A percentile compares a stretch with the other conserved stretches of the same genome.
Conservation (phyloP, 1,284 basidiomycete species). For the Apiotrichum akiyoshidainum region DNA sequence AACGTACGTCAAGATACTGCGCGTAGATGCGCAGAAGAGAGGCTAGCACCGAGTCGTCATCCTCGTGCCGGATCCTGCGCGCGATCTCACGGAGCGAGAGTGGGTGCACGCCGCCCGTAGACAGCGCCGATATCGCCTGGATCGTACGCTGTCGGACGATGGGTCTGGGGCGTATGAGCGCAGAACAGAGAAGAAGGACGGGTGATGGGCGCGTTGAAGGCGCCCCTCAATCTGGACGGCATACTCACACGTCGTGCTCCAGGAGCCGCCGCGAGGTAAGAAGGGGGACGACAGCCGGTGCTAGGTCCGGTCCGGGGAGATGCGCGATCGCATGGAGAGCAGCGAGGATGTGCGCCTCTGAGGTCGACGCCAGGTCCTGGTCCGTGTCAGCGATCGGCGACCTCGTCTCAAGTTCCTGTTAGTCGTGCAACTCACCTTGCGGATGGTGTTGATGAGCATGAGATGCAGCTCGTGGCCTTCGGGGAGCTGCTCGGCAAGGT, state of each 20-base stretch:
- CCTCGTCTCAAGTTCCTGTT: too few species aligned
- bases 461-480: constrained; percentile 39
- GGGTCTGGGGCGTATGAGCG: constrained; percentile 19
- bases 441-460: constrained; percentile 48
- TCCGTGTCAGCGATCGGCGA: neutral
- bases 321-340: constrained; percentile 39
- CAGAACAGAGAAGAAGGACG: too few species aligned
- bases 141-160: constrained; percentile 33
- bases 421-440: constrained; percentile 32
- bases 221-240: neutral
- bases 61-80: constrained; percentile 21
- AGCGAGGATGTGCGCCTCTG: constrained; percentile 30
- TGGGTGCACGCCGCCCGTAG: neutral
- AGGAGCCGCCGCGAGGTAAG: constrained; percentile 28
- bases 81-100: constrained; percentile 8
- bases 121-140: constrained; percentile 28
- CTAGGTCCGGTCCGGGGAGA: constrained; percentile 38
- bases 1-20: constrained; percentile 24
- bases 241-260: constrained; percentile 33
- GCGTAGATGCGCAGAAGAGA: constrained; percentile 22
- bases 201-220: neutral
- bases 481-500: constrained; percentile 36
- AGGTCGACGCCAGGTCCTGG: constrained; percentile 39
- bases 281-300: constrained; percentile 41
- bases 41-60: constrained; percentile 19